Evolutionary conservation across 2,329 filamentous ascomycete genomes (phyloP).

Genomic region (Cercospora brassicicola): DNA sequence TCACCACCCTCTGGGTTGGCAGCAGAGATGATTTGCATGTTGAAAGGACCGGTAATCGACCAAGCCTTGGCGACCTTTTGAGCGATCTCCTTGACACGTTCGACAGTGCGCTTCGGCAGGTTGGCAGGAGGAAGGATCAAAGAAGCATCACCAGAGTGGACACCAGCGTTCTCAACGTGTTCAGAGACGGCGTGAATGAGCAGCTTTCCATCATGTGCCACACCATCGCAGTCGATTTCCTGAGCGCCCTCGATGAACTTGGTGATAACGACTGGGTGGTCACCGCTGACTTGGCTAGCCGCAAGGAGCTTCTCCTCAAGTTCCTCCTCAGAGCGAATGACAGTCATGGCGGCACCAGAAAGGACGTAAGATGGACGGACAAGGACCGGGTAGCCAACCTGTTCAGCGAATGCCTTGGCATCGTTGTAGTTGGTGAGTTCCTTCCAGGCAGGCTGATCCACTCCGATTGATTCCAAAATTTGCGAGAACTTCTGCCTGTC

Average conservation of each 20-base stretch:
- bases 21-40: conserved; percentile 99
- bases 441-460: conserved; percentile 97
- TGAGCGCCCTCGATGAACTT: conserved; percentile 97
- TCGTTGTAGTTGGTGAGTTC: conserved; percentile 87
- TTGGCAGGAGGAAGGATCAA: conserved; percentile 83
- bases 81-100: conserved; percentile 90
- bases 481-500: conserved; percentile 98
- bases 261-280: conserved; percentile 96
- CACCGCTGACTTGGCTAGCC: conserved; percentile 85
- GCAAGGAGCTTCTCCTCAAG: conserved; percentile 93
- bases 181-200: conserved; percentile 90
- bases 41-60: conserved; percentile 97
- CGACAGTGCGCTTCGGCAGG: conserved; percentile 75
- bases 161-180: conserved; percentile 94
- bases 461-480: conserved; percentile 92
- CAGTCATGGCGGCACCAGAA: conserved; percentile 97
- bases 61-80: conserved; percentile 95
- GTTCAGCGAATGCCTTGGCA: conserved; percentile 80
- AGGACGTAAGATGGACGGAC: conserved; percentile 94
- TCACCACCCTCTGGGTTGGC: conserved; percentile 72
- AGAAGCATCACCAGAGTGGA: conserved; percentile 96
- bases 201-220: conserved; percentile 81
- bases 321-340: conserved; percentile 83
- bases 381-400: conserved; percentile 89
- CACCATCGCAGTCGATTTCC: conserved; percentile 95